Conservation (phyloP, 75 land plant genomes). For the Ceratopteris richardii region DNA sequence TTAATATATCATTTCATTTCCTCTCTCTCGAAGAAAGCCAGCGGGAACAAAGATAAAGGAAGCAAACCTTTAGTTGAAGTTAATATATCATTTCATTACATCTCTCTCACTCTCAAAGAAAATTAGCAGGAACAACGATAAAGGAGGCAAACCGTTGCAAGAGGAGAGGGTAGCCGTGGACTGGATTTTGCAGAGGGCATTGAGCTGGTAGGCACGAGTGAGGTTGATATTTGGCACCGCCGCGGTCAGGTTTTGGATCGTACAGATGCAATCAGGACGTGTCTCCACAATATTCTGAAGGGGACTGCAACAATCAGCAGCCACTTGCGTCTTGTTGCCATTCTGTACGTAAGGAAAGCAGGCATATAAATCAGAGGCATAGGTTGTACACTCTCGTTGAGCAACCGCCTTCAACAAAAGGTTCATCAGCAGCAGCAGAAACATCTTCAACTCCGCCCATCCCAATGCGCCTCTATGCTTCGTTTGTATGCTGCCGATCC, state of each 20-base stretch:
- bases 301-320: not conserved
- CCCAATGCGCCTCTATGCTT: no score
- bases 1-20: no score
- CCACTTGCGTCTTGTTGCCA: not conserved
- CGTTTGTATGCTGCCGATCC: no score
- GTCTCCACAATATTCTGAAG: not conserved
- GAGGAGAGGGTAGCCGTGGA: conserved; percentile 5
- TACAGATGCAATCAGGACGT: not conserved
- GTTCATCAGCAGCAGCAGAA: no score
- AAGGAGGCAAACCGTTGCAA: not conserved
- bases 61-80: no score
- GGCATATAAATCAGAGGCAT: not conserved
- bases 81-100: no score
- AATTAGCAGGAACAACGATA: not conserved
- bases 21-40: not conserved
- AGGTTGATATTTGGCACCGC: not conserved
- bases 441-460: no score
- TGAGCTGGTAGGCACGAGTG: conserved; percentile 2
- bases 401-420: not conserved
- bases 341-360: conserved; percentile 1
- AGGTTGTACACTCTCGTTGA: not conserved
- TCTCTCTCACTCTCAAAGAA: conserved; percentile 1
- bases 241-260: not conserved
- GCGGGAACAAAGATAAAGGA: not conserved
- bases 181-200: not conserved